A percentile compares a stretch with the other conserved stretches of the same genome.
These are phyloP conservation scores for Coelastrella sp. DNA, from an alignment of 139 green algal genomes.

Conservation along the genomic window DNA sequence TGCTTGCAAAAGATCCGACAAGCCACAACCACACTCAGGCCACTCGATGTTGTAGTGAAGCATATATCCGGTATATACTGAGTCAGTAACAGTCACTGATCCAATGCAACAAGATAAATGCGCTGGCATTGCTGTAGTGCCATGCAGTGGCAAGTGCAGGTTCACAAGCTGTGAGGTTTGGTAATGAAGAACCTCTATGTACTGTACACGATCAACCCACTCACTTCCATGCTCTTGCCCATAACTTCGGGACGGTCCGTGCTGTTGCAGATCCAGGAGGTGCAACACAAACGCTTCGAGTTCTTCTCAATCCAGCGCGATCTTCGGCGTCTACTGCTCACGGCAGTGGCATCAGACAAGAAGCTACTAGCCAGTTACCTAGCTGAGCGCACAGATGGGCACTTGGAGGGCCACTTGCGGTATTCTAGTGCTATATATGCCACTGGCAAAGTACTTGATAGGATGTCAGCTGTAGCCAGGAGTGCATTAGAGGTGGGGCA, in stretches of 20 bases:
- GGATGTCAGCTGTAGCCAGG: conserved; percentile 17
- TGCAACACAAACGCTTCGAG: conserved; percentile 41
- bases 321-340: conserved; percentile 33
- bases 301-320: not conserved
- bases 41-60: too few species aligned
- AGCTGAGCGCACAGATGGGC: not conserved
- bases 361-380: not conserved
- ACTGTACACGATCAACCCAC: not conserved
- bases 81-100: too few species aligned
- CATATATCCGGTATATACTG: too few species aligned
- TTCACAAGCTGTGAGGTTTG: too few species aligned
- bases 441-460: conserved; percentile 34
- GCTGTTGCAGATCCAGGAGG: conserved; percentile 35
- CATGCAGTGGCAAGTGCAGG: too few species aligned
- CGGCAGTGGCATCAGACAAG: not conserved
- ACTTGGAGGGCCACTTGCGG: conserved; percentile 36
- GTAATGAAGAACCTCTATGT: too few species aligned
- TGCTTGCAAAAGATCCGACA: too few species aligned
- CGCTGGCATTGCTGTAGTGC: too few species aligned
- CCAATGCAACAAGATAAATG: too few species aligned
- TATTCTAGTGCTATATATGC: not conserved
- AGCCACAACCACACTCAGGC: too few species aligned
- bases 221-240: not conserved
- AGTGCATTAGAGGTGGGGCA: conserved; percentile 14
- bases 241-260: too few species aligned